Percentiles rank a stretch among this genome's conserved stretches.
phyloP scores from a whole-genome alignment of 495 filamentous ascomycete genomes.

The Penicillium coprophilum region DNA sequence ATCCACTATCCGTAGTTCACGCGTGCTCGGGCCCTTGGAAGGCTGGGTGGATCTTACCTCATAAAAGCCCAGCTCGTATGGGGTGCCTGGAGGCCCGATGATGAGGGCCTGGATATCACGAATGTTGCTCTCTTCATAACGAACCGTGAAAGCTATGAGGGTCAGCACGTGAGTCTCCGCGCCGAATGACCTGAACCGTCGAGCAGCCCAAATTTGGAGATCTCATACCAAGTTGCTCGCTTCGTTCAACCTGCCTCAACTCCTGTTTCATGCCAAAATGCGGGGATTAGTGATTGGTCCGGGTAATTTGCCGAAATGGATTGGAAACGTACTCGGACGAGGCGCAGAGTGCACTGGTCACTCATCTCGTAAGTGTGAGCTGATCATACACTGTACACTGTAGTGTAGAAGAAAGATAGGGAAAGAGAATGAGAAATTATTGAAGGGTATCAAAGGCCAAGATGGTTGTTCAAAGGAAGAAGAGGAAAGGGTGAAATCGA shows the following conservation, averaged over 20 bases:
- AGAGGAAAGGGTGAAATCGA: not conserved
- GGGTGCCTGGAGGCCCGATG: constrained; percentile 89
- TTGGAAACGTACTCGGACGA: constrained; percentile 18
- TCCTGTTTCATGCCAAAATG: constrained; percentile 12
- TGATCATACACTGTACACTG: not conserved
- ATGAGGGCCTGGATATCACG: constrained; percentile 86
- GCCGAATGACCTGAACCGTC: too few relatives aligned
- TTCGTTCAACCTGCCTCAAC: constrained; percentile 16
- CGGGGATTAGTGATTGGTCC: not conserved
- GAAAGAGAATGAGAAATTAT: not conserved
- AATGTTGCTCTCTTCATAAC: constrained; percentile 81
- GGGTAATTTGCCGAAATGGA: not conserved
- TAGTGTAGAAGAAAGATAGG: not conserved
- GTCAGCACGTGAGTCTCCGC: constrained; percentile 7
- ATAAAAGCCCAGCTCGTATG: constrained; percentile 97
- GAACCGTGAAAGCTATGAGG: constrained; percentile 49
- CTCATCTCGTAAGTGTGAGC: constrained; percentile 12
- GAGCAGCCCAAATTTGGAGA: not conserved
- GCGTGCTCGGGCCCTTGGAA: not conserved
- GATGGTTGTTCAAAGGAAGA: not conserved
- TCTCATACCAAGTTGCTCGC: constrained; percentile 21
- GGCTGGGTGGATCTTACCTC: constrained; percentile 55
- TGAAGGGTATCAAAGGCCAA: not conserved
- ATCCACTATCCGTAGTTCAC: not conserved
- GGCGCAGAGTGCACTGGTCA: constrained; percentile 20